Conservation (phyloP, 2,329 filamentous ascomycete species). For the Pyrenochaeta sp. region DNA sequence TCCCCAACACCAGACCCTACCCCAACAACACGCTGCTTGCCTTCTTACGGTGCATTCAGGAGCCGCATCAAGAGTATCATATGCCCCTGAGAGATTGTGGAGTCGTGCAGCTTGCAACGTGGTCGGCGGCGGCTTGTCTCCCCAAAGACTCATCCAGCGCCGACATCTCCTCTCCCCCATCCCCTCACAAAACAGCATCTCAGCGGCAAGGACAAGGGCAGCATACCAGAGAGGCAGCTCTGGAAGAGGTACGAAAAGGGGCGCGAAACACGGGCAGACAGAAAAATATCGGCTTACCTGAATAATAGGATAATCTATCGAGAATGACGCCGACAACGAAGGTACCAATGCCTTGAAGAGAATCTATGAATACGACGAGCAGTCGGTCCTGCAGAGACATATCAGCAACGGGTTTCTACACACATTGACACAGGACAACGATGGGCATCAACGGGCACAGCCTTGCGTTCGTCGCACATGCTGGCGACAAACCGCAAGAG, state of each 20-base stretch:
- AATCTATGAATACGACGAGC: conserved; percentile 39
- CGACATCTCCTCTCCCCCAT: conserved; percentile 3
- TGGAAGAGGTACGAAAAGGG: not conserved
- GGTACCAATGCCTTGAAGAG: conserved; percentile 37
- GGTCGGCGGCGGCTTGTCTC: too few relatives aligned
- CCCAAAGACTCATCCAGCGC: too few relatives aligned
- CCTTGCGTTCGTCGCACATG: not conserved
- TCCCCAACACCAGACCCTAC: too few relatives aligned
- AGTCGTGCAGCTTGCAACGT: too few relatives aligned
- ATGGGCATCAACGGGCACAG: too few relatives aligned
- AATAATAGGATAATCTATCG: conserved; percentile 31
- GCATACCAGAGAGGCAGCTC: not conserved
- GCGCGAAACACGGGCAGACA: conserved; percentile 2
- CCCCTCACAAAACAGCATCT: conserved; percentile 1
- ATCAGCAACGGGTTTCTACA: conserved; percentile 9
- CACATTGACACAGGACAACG: not conserved
- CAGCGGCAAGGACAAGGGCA: too few relatives aligned
- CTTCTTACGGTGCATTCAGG: too few relatives aligned
- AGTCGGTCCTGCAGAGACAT: conserved; percentile 30
- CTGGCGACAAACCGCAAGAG: not conserved
- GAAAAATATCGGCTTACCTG: conserved; percentile 38
- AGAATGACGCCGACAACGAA: conserved; percentile 30
- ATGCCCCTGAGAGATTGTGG: too few relatives aligned
- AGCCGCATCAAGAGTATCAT: too few relatives aligned
- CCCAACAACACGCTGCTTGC: too few relatives aligned